These are phyloP conservation scores for Rhizoclosmatium sp. DNA, from an alignment of 192 early-diverging fungal species.

Conservation along the genomic window DNA sequence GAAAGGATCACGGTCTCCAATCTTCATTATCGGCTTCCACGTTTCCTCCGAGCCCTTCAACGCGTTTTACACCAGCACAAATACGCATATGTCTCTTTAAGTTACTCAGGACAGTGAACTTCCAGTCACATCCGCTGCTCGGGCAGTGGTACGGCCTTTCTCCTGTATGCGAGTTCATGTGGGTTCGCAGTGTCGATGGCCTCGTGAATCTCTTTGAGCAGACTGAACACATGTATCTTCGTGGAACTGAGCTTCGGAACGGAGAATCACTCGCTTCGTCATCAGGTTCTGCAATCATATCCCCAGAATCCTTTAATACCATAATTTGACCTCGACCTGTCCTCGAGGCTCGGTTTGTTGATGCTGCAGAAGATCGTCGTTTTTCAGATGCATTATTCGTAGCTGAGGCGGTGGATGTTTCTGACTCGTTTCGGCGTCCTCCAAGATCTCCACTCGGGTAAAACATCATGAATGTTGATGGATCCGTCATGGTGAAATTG, in stretches of 20 bases:
- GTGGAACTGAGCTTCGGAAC: constrained; percentile 3
- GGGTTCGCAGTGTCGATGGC: constrained; percentile 39
- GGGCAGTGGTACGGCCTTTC: constrained; percentile 40
- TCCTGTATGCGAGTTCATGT: constrained; percentile 43
- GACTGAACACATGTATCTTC: constrained; percentile 39
- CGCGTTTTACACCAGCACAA: constrained; percentile 21
- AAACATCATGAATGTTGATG: constrained; percentile 15
- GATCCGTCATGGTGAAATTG: constrained; percentile 6
- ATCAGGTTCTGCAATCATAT: constrained; percentile 34
- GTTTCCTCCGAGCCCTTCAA: neutral
- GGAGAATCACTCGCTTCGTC: constrained; percentile 3
- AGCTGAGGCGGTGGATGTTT: too few species aligned
- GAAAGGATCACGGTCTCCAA: constrained; percentile 10
- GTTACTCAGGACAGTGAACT: constrained; percentile 41
- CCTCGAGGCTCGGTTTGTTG: neutral
- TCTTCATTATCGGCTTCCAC: constrained; percentile 1
- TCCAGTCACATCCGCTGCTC: constrained; percentile 39
- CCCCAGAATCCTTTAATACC: constrained; percentile 26
- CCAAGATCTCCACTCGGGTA: neutral
- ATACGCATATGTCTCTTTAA: constrained; percentile 41
- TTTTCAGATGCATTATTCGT: neutral
- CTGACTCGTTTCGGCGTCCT: neutral
- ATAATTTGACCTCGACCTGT: constrained; percentile 22
- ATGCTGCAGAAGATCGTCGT: neutral
- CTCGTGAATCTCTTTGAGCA: constrained; percentile 43